Evolutionary conservation across 768 basidiomycete genomes (phyloP).

Genomic region (Calocybe indica): DNA sequence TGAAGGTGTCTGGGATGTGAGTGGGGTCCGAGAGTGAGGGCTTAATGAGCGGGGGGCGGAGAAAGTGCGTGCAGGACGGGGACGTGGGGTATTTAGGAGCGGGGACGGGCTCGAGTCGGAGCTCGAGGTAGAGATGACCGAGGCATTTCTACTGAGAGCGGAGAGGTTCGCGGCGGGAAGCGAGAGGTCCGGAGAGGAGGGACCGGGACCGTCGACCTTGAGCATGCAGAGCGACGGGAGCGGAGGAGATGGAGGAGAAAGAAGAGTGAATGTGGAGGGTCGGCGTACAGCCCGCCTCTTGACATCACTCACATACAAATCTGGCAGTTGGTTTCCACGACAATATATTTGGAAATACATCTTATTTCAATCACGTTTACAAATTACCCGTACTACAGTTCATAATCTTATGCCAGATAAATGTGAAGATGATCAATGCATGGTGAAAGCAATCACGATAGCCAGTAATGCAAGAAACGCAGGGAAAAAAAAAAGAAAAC

Average conservation of each 20-base stretch:
- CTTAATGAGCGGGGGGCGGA: slow-evolving; percentile 59
- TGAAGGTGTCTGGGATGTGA: slow-evolving; percentile 39
- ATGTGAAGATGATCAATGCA: neutral
- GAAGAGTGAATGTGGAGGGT: no score
- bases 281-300: no score
- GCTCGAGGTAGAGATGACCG: slow-evolving; percentile 66
- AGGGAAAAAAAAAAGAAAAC: neutral
- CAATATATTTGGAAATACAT: no score
- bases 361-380: no score
- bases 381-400: no score
- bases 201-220: slow-evolving; percentile 4
- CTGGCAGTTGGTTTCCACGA: no score
- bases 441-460: neutral
- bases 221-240: neutral
- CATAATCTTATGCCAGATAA: no score
- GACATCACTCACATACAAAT: no score
- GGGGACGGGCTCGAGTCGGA: slow-evolving; percentile 41
- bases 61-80: slow-evolving; percentile 57
- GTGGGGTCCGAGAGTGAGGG: slow-evolving; percentile 34
- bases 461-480: neutral
- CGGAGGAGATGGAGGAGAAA: neutral
- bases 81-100: slow-evolving; percentile 35
- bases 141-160: slow-evolving; percentile 70
- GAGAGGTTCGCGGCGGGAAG: slow-evolving; percentile 37
- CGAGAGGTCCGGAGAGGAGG: slow-evolving; percentile 18